Evolutionary conservation across 441 rosid species (phyloP), one percentile per base, ranked within the genome.

Genomic region (Pelargonium exstipulatum): DNA sequence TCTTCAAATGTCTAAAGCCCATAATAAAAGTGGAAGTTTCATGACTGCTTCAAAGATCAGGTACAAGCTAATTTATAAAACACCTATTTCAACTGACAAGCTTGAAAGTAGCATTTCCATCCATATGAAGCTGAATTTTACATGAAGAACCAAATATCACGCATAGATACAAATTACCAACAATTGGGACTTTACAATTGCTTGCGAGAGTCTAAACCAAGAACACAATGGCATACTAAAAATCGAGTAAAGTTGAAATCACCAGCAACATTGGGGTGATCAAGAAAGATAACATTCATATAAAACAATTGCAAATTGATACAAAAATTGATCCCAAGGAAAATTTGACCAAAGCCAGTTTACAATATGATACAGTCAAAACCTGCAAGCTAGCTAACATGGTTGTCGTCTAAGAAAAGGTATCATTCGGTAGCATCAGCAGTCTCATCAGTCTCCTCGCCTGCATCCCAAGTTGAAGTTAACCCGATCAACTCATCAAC

Each of bases 401-500:
- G 53, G 51, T 26, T 43, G 29, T 49, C 32, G 40, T 35, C n/a
- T 49, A 46, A 40, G 42, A 13, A 7, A 55, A 7, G 66, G 46
- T 60, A 66, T 79, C 77, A 73, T 32, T 74, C 77, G n/a, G 67
- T 29, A 45, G 67, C 70, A 78, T 55, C 69, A 6, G 64, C 42
- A 40, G 16, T 73, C 57, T 81, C 83, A 22, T 73, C 74, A 17
- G 77, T 69, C 69, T 58, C 85, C 8, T 49, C 60, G 42, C 55
- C 80, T 74, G 78, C 26, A 64, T 68, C 43, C 66, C 75, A 71
- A 37, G 46, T 16, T 64, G 9, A 62, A 43, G 6, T 10, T 20
- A 22, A 65, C 32, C 16, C 20, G 22, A n/a, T 17, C 14, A 5
- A 40, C 42, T 20, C 17, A 62, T 55, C 51, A 29, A 53, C 32